A percentile compares a stretch with the other conserved stretches of the same genome.
phyloP scores from a whole-genome alignment of 306 rosid species.

The Aeschynomene evenia region DNA sequence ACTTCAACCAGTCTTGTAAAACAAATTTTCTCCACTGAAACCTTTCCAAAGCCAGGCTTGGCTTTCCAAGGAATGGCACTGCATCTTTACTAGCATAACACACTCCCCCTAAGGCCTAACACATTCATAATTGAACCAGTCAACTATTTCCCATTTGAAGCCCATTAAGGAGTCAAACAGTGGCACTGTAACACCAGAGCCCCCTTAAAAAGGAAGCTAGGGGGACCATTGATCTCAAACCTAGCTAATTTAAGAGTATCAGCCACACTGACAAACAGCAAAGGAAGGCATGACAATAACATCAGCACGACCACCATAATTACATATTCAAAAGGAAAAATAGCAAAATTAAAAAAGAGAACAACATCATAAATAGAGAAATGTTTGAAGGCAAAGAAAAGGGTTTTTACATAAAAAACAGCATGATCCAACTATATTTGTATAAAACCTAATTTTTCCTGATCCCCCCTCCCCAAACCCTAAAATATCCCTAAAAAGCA shows the following conservation, averaged over 20 bases:
- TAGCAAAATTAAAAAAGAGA: not conserved
- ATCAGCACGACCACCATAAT: not conserved
- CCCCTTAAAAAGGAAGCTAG: not conserved
- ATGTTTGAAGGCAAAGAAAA: conserved; percentile 24
- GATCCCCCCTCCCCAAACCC: not conserved
- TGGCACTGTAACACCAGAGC: not conserved
- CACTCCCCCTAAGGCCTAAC: not conserved
- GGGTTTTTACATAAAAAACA: conserved; percentile 26
- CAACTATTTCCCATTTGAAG: conserved; percentile 17
- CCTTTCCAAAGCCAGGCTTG: not conserved
- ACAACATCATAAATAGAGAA: not conserved
- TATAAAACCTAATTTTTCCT: conserved; percentile 34
- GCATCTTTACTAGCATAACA: not conserved
- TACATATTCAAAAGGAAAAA: not conserved
- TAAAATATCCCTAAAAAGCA: conserved; percentile 32
- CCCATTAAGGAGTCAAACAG: not conserved
- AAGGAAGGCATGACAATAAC: not conserved
- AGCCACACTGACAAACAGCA: not conserved
- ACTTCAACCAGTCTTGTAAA: not conserved
- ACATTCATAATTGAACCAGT: conserved; percentile 14
- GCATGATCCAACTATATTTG: conserved; percentile 38
- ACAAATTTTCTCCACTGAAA: not conserved
- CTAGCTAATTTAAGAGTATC: not conserved
- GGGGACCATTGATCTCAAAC: conserved; percentile 9
- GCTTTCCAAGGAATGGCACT: not conserved